Evolutionary conservation across 768 basidiomycete genomes (phyloP), one percentile per base, ranked within the genome.

Genomic region (Amanita polypyramis): DNA sequence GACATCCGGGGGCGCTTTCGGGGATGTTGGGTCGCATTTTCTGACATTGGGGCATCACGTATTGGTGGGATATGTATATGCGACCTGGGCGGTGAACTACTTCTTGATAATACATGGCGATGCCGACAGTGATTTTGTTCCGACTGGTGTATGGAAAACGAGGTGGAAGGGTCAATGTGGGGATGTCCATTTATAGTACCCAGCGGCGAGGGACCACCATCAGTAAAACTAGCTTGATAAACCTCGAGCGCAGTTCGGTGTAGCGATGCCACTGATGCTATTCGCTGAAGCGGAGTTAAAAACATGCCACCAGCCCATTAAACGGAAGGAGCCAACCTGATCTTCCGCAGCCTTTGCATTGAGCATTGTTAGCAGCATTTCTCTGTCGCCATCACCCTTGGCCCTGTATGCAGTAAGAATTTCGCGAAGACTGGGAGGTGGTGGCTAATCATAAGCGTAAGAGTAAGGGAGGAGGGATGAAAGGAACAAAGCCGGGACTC

Each of bases 341-440:
- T 96, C 93, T 62, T 96, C 93, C 10, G 93, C 84, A 39, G 81
- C 77, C 70, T 96, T 96, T 59, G 92, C 91, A 51, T 85, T 90
- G 43, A 96, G 72, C 76, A 96, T 86, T 55, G 89, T 79, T 30
- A 95, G 73, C 17, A 96, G 72, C 79, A 94, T 85, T 45, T 94
- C 90, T 19, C 92, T 75, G 71, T 96, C 93, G 36, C 90, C 92
- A 52, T 93, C 88, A 51, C 93, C 93, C 58, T 82, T 87, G 33
- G 79, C 66, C 49, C 77, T 74, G 69, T 94, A 96, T 6, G 92
- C 91, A 33, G 76, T 74, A 20, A 96, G 79, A 36, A 96, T 92
- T 56, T 93, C 90, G 41, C 85, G 77, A 37, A 96, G 72, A 52
- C 70, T 80, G 0, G 93, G 90, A 1, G 92, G 87, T 21, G 90